These are phyloP conservation scores for Ascochyta lentis DNA, from an alignment of 2,329 filamentous ascomycete species.

Conservation along the genomic window DNA sequence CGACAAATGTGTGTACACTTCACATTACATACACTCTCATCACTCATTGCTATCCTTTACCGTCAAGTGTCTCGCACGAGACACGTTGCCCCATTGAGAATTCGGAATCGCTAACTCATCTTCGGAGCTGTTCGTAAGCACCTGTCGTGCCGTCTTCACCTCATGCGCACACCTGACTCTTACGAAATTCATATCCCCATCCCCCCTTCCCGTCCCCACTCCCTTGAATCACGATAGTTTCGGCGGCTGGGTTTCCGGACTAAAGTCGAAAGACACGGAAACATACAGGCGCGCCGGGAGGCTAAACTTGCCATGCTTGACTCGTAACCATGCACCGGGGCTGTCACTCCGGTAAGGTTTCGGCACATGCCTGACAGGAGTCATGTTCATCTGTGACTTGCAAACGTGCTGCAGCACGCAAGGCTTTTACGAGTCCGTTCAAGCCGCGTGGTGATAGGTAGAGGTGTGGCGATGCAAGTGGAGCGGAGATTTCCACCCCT, in stretches of 20 bases:
- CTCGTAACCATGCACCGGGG: not conserved
- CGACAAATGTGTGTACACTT: not conserved
- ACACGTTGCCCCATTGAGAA: not conserved
- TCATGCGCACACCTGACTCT: not conserved
- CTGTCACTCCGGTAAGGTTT: conserved; percentile 8
- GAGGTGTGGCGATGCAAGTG: not conserved
- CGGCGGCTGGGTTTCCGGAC: not conserved
- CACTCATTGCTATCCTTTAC: not conserved
- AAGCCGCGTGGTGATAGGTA: not conserved
- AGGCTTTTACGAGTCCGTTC: not conserved
- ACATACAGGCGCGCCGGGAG: not conserved
- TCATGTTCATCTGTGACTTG: not conserved
- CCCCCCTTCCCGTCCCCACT: conserved; percentile 2
- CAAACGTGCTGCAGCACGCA: not conserved
- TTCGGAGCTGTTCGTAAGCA: not conserved
- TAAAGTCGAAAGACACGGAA: not conserved
- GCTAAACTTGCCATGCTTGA: not conserved
- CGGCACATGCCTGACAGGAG: not conserved
- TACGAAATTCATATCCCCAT: not conserved
- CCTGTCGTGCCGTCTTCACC: not conserved
- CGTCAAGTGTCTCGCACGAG: not conserved
- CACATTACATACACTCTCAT: not conserved
- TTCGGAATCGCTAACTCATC: not conserved
- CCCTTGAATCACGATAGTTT: conserved; percentile 2
- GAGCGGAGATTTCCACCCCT: not conserved